Percentiles rank a stretch among this genome's conserved stretches.
Conservation (phyloP, 257 asterid species). For the Voacanga thouarsii region DNA sequence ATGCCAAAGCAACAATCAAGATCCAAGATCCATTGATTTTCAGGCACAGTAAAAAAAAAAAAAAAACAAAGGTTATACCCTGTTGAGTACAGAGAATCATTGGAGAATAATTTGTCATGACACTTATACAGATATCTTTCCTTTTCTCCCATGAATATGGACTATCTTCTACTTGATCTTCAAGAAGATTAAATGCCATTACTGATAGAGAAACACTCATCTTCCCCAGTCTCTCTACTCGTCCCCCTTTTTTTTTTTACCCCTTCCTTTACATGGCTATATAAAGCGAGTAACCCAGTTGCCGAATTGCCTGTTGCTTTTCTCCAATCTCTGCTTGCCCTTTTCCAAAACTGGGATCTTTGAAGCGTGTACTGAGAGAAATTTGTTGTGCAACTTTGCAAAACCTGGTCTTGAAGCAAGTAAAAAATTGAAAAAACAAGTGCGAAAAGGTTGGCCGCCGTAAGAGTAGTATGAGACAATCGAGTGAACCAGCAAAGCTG, state of each 20-base stretch:
- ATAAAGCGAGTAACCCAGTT: background rate
- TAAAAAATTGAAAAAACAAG: background rate
- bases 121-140: constrained; percentile 82
- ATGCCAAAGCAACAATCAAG: constrained; percentile 15
- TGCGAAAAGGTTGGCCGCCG: background rate
- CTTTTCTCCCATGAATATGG: constrained; percentile 94
- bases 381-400: background rate
- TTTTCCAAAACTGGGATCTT: constrained; percentile 7
- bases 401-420: constrained; percentile 4
- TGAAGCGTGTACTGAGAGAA: constrained; percentile 6
- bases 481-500: background rate
- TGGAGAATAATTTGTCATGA: constrained; percentile 87
- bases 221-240: constrained; percentile 19
- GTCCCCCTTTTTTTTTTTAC: background rate
- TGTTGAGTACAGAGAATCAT: constrained; percentile 93
- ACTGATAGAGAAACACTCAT: constrained; percentile 90
- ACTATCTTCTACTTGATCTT: constrained; percentile 80
- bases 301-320: background rate
- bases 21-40: constrained; percentile 20
- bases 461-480: background rate
- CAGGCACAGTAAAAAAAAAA: background rate
- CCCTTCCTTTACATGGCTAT: constrained; percentile 16
- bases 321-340: background rate
- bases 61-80: constrained; percentile 37
- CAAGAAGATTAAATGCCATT: constrained; percentile 92